Evolutionary conservation across 2,329 filamentous ascomycete species (phyloP), one percentile per base, ranked within the genome.

Genomic region (Emericellopsis cladophorae): DNA sequence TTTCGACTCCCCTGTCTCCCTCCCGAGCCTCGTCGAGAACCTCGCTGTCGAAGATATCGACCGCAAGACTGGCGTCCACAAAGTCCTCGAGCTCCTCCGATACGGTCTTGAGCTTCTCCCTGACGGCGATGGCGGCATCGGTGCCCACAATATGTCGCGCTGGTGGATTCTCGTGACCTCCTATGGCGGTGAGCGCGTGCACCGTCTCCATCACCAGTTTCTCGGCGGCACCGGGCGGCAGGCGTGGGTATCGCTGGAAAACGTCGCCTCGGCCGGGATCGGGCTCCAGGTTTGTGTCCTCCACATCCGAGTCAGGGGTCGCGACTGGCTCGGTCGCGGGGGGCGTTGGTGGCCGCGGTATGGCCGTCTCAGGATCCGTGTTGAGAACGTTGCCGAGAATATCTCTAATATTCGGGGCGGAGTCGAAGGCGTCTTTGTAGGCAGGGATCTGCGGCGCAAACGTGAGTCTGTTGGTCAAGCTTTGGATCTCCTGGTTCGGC

Each of bases 61-160:
- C 88, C 0, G 85, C 81, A 48, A 83, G 71, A 53, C 88, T 95
- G 22, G 88, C 82, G 51, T 94, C 87, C 23, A 95, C 82, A 60
- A 96, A 96, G 50, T 96, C 92, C 59, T 96, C 92, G 42, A 96
- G 65, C 64, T 96, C 92, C 58, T 96, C 89, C 47, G 87, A 94
- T 3, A 95, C 86, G 2, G 88, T 95, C 66, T 93, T 95, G 42
- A 98, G 66, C 64, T 96, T 96, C 63, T 96, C 92, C 58, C 90
- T 93, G 32, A 96, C 90, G 33, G 84, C 84, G 6, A 78, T 72
- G 11, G 90, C 83, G 1, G 86, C 90, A 59, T 96, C 92, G 41
- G 83, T 78, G 0, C 92, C 90, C 2, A 96, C 89, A 52, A 96
- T 95, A 57, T 96, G 90, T 26, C 92, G 72, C 1, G 88, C 86